Evolutionary conservation across 1,284 basidiomycete genomes (phyloP).

Genomic region (Trametes pubescens): DNA sequence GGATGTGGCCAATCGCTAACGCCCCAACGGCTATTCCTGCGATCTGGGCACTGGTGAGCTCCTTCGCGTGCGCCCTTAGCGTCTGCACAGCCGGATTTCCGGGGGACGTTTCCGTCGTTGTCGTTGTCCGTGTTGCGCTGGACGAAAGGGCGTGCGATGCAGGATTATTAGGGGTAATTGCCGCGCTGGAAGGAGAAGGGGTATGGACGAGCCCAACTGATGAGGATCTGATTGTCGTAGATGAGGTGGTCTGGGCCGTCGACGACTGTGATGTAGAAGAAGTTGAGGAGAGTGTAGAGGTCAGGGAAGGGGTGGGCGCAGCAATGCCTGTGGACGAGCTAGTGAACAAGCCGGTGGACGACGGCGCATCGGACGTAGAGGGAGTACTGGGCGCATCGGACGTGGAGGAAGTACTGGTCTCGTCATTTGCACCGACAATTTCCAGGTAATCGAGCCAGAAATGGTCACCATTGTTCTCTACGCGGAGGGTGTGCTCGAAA

Average conservation of each 20-base stretch:
- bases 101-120: too few species aligned
- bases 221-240: too few species aligned
- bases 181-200: too few species aligned
- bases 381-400: background rate
- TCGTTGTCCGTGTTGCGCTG: background rate
- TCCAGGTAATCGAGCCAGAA: background rate
- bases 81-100: background rate
- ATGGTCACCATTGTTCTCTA: background rate
- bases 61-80: background rate
- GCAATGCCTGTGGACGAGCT: too few species aligned
- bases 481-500: background rate
- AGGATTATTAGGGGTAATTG: too few species aligned
- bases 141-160: too few species aligned
- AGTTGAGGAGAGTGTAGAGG: too few species aligned
- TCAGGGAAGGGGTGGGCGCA: too few species aligned
- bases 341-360: background rate
- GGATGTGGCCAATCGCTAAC: background rate
- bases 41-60: background rate
- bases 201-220: too few species aligned
- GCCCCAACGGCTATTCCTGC: constrained; percentile 1
- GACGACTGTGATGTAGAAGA: too few species aligned
- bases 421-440: background rate
- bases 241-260: too few species aligned
- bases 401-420: background rate
- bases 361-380: background rate